These are phyloP conservation scores for Cavenderia fasciculata DNA, from an alignment of 78 protist species.

Conservation along the genomic window DNA sequence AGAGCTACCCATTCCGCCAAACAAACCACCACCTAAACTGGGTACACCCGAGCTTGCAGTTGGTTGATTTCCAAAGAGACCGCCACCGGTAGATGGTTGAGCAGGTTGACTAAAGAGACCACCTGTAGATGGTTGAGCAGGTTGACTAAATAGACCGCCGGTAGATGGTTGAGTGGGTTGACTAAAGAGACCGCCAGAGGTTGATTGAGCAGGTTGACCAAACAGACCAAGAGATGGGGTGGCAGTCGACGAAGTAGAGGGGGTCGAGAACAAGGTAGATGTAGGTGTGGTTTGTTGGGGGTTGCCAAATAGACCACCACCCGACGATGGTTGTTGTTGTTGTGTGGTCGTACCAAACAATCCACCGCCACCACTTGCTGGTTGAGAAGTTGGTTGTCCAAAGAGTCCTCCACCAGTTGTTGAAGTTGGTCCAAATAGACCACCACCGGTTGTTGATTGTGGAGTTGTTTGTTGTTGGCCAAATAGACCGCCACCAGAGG, in stretches of 20 bases:
- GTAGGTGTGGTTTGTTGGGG: background rate
- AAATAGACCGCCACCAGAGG: background rate
- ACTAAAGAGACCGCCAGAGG: background rate
- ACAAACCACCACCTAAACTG: too few species aligned
- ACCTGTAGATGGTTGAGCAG: background rate
- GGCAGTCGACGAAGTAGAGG: background rate
- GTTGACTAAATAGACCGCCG: background rate
- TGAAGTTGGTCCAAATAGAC: background rate
- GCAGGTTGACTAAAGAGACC: background rate
- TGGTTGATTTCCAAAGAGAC: background rate
- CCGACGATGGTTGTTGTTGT: background rate
- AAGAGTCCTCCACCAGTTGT: background rate
- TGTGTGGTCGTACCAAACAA: conserved; percentile 1
- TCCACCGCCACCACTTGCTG: conserved; percentile 8
- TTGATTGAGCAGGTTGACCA: background rate
- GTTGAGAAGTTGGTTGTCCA: background rate
- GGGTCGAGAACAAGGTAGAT: background rate
- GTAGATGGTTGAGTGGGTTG: background rate
- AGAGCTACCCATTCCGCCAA: background rate
- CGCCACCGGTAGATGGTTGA: background rate
- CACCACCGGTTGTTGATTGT: too few species aligned
- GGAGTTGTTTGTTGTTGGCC: background rate
- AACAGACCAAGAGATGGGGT: background rate
- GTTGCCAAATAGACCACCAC: background rate
- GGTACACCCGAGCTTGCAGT: too few species aligned